A percentile compares a stretch with the other conserved stretches of the same genome.
Conservation (phyloP, 108 stramenopile genomes). For the Discostella stelligeroides region DNA sequence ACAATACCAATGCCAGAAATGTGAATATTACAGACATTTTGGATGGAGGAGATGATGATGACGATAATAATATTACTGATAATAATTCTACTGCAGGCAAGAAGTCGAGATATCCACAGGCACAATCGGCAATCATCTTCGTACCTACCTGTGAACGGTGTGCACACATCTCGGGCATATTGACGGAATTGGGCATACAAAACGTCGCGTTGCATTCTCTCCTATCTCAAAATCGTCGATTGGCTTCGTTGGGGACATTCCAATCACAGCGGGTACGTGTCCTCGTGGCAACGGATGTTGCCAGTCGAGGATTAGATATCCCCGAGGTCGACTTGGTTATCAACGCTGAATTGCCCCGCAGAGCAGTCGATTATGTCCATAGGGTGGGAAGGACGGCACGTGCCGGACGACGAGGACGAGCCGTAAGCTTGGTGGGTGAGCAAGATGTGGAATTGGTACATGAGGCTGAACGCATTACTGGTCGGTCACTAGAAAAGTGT, state of each 20-base stretch:
- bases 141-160: slow-evolving; percentile 95
- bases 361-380: slow-evolving; percentile 95
- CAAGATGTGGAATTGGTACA: slow-evolving; percentile 82
- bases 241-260: slow-evolving; percentile 92
- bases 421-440: slow-evolving; percentile 94
- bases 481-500: slow-evolving; percentile 77
- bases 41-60: slow-evolving; percentile 28
- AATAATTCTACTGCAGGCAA: slow-evolving; percentile 55
- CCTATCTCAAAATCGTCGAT: slow-evolving; percentile 87
- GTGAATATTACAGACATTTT: slow-evolving; percentile 23
- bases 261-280: slow-evolving; percentile 88
- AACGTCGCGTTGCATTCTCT: slow-evolving; percentile 94
- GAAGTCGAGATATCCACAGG: slow-evolving; percentile 49
- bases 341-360: slow-evolving; percentile 94
- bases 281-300: slow-evolving; percentile 98
- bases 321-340: slow-evolving; percentile 96
- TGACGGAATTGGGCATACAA: slow-evolving; percentile 84
- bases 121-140: slow-evolving; percentile 93
- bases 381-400: slow-evolving; percentile 97
- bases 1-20: slow-evolving; percentile 15
- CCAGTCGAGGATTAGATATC: slow-evolving; percentile 95
- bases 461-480: slow-evolving; percentile 78
- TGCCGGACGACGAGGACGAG: slow-evolving; percentile 93
- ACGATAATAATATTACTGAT: slow-evolving; percentile 25
- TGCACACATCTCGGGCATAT: slow-evolving; percentile 88